phyloP scores from a whole-genome alignment of 495 filamentous ascomycete genomes.

The Penicillium goetzii region DNA sequence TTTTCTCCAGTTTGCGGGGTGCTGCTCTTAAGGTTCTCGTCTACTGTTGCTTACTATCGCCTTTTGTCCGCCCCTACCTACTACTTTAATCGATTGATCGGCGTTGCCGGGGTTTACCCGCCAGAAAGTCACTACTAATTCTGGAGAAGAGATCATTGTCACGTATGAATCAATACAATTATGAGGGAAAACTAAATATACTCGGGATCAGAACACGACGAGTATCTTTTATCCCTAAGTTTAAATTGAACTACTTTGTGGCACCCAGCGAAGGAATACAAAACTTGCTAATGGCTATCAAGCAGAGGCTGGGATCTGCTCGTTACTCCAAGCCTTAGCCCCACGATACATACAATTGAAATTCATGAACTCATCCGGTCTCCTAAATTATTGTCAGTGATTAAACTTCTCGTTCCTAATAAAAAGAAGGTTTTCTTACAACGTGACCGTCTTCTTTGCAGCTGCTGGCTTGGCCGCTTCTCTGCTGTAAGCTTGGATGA shows the following conservation, averaged over 20 bases:
- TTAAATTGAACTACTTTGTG: neutral
- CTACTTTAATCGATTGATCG: neutral
- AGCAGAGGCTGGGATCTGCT: constrained; percentile 1
- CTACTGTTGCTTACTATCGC: neutral
- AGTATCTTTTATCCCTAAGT: neutral
- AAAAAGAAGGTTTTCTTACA: constrained; percentile 21
- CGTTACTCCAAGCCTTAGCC: constrained; percentile 34
- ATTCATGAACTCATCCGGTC: constrained; percentile 46
- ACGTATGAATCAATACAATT: no score
- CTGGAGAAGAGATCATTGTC: no score
- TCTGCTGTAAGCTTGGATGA: constrained; percentile 37
- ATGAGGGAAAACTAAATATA: no score
- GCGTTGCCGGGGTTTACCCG: neutral
- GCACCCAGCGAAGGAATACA: neutral
- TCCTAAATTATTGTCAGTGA: constrained; percentile 19
- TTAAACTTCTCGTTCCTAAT: neutral
- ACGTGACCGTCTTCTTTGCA: constrained; percentile 32
- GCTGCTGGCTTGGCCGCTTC: constrained; percentile 42
- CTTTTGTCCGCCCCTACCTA: neutral
- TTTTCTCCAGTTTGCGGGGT: constrained; percentile 2
- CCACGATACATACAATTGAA: constrained; percentile 48
- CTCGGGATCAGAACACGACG: no score
- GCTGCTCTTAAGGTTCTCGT: neutral
- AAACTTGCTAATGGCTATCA: neutral
- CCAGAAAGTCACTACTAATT: no score